A percentile compares a stretch with the other conserved stretches of the same genome.
These are phyloP conservation scores for Malus hybrid DNA, from an alignment of 331 rosid genomes.

Conservation along the genomic window DNA sequence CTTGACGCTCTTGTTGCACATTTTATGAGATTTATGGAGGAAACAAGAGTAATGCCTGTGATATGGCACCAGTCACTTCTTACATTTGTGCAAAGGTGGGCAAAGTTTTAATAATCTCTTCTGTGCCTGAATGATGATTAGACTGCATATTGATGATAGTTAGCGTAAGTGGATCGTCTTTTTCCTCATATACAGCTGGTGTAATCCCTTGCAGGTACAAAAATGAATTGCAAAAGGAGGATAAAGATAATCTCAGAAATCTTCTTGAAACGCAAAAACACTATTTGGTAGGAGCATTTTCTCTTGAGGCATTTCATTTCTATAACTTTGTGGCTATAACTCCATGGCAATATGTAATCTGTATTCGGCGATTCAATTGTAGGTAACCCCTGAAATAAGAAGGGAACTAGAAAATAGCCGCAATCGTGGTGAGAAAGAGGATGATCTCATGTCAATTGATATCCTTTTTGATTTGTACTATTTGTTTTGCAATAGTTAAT, in stretches of 20 bases:
- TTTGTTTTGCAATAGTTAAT: neutral
- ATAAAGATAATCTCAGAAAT: slow-evolving; percentile 50
- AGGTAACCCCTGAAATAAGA: slow-evolving; percentile 89
- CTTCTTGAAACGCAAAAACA: slow-evolving; percentile 72
- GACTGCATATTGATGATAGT: neutral
- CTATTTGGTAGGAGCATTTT: slow-evolving; percentile 53
- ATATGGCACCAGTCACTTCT: slow-evolving; percentile 92
- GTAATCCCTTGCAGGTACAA: slow-evolving; percentile 61
- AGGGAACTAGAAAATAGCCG: slow-evolving; percentile 71
- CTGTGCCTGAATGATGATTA: neutral
- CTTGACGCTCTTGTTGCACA: slow-evolving; percentile 67
- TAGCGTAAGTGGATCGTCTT: neutral
- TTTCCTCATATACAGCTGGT: neutral
- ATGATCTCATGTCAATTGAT: slow-evolving; percentile 49
- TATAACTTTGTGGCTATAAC: slow-evolving; percentile 1
- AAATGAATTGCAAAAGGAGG: slow-evolving; percentile 63
- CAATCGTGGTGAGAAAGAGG: slow-evolving; percentile 88
- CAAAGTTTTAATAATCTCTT: neutral
- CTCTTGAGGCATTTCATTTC: slow-evolving; percentile 2
- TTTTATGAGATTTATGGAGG: slow-evolving; percentile 60
- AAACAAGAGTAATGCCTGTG: slow-evolving; percentile 64
- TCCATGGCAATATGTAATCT: slow-evolving; percentile 7
- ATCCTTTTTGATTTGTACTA: slow-evolving; percentile 41
- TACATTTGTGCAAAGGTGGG: slow-evolving; percentile 78
- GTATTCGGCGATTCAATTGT: slow-evolving; percentile 1